Conservation (phyloP, 306 rosid species). For the Dalbergia cochinchinensis region DNA sequence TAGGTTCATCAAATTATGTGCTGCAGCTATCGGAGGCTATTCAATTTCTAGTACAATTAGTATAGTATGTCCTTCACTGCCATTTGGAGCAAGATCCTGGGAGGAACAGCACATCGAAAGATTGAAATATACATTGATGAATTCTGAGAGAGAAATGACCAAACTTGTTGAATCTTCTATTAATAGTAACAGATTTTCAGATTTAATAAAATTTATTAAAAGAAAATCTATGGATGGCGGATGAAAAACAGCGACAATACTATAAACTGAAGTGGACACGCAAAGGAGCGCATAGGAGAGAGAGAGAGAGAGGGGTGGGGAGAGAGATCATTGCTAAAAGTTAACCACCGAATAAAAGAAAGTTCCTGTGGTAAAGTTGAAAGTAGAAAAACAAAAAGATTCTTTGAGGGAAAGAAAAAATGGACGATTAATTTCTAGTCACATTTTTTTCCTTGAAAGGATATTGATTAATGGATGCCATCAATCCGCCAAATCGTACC, state of each 20-base stretch:
- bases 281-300: background rate
- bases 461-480: background rate
- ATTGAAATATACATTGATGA: slow-evolving; percentile 12
- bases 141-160: slow-evolving; percentile 6
- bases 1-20: background rate
- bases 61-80: slow-evolving; percentile 14
- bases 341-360: slow-evolving; percentile 29
- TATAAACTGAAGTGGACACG: slow-evolving; percentile 6
- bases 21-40: background rate
- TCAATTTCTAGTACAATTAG: background rate
- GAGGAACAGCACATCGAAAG: background rate
- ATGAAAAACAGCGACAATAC: slow-evolving; percentile 5
- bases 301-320: background rate
- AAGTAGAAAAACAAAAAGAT: slow-evolving; percentile 1
- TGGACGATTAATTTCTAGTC: slow-evolving; percentile 10
- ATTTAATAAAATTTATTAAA: background rate
- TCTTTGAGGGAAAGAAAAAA: slow-evolving; percentile 16
- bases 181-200: background rate
- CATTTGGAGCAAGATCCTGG: slow-evolving; percentile 4
- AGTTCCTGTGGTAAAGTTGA: background rate
- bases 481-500: slow-evolving; percentile 12
- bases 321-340: slow-evolving; percentile 4
- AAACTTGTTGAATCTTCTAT: background rate
- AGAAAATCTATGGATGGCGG: background rate
- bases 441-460: background rate